Conservation (phyloP, 2,329 filamentous ascomycete genomes). For the Stachybotrys echinatus region DNA sequence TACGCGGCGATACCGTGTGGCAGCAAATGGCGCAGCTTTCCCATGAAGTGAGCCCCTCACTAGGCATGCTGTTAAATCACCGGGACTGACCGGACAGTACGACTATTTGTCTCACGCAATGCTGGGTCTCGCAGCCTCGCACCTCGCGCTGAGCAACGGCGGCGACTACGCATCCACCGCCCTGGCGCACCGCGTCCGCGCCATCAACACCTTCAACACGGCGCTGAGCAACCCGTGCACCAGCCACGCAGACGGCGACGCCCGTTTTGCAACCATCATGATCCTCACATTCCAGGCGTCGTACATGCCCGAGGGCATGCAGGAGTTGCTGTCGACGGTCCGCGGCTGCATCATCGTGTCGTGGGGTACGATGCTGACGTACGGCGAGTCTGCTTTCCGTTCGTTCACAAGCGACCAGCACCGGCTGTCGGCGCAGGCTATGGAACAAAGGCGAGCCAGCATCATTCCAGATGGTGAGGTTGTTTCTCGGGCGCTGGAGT, state of each 20-base stretch:
- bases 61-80: background rate
- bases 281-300: slow-evolving; percentile 15
- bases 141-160: slow-evolving; percentile 18
- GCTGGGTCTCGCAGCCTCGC: slow-evolving; percentile 28
- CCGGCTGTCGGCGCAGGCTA: background rate
- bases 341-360: background rate
- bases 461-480: background rate
- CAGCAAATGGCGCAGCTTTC: slow-evolving; percentile 24
- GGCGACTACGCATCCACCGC: slow-evolving; percentile 17
- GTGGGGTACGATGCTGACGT: background rate
- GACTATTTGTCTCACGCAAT: slow-evolving; percentile 32
- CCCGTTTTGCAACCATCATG: slow-evolving; percentile 24
- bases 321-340: slow-evolving; percentile 10
- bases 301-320: background rate
- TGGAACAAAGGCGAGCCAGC: background rate
- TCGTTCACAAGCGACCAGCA: slow-evolving; percentile 6
- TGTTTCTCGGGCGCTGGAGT: background rate
- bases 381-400: slow-evolving; percentile 6
- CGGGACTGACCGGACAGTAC: slow-evolving; percentile 14
- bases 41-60: slow-evolving; percentile 18
- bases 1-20: slow-evolving; percentile 25
- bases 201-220: slow-evolving; percentile 23
- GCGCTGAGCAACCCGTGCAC: slow-evolving; percentile 16
- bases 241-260: slow-evolving; percentile 24
- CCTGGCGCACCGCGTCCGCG: slow-evolving; percentile 23